These are phyloP conservation scores for Artomyces pyxidatus DNA, from an alignment of 768 basidiomycete genomes.

Conservation along the genomic window DNA sequence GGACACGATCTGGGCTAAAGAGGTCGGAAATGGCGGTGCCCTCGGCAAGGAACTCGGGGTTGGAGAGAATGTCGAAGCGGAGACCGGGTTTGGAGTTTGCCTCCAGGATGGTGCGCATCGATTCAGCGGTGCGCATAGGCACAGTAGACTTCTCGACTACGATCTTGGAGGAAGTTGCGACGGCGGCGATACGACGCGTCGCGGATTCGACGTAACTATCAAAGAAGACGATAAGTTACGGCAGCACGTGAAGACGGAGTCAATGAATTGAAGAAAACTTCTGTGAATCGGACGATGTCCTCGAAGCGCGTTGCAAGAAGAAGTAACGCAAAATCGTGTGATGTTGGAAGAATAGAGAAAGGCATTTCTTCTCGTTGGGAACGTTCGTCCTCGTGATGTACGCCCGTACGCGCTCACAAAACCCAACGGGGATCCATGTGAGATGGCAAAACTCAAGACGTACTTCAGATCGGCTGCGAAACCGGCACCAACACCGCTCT, in stretches of 20 bases:
- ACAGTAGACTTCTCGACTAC: constrained; percentile 99
- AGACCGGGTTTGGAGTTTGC: constrained; percentile 91
- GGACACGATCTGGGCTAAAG: constrained; percentile 85
- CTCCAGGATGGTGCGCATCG: constrained; percentile 98
- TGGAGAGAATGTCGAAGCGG: constrained; percentile 96
- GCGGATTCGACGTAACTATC: constrained; percentile 92
- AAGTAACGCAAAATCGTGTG: too few relatives aligned
- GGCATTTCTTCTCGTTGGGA: too few relatives aligned
- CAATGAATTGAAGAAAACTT: too few relatives aligned
- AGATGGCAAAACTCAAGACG: constrained; percentile 31
- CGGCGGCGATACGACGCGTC: constrained; percentile 90
- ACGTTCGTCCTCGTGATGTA: too few relatives aligned
- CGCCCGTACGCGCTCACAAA: too few relatives aligned
- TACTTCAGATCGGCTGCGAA: constrained; percentile 98
- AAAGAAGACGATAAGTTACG: constrained; percentile 2
- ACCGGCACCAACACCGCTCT: constrained; percentile 93
- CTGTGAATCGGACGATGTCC: too few relatives aligned
- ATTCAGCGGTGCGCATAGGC: constrained; percentile 96
- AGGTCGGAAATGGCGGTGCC: constrained; percentile 94
- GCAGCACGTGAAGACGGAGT: neutral
- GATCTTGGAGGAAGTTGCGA: constrained; percentile 89
- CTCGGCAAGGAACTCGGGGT: constrained; percentile 98
- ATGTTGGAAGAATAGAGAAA: too few relatives aligned
- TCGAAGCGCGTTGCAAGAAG: too few relatives aligned
- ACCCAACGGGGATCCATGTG: too few relatives aligned